These are phyloP conservation scores for Starmerella scarabaei DNA, from an alignment of 805 yeast species.

Conservation along the genomic window DNA sequence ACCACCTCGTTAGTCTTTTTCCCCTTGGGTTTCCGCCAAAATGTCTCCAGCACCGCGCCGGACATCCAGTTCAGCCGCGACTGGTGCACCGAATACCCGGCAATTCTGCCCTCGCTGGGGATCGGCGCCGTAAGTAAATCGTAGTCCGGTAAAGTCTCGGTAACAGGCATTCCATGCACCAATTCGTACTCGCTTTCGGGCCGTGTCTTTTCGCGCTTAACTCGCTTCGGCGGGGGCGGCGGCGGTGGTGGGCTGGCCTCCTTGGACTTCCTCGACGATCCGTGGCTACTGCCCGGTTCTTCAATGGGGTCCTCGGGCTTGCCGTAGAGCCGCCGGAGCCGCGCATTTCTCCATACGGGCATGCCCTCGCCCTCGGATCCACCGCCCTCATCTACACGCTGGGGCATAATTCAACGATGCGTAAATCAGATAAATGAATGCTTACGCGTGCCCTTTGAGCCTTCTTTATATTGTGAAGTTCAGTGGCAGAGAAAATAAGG, in stretches of 20 bases:
- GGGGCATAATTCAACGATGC: too few relatives aligned
- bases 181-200: conserved; percentile 22
- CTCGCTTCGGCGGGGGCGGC: conserved; percentile 19
- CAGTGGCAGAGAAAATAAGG: too few relatives aligned
- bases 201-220: conserved; percentile 20
- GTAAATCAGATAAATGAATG: too few relatives aligned
- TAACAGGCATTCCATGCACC: conserved; percentile 38
- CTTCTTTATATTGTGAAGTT: too few relatives aligned
- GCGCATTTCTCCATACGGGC: conserved; percentile 17
- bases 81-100: conserved; percentile 40
- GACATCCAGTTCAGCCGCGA: conserved; percentile 60
- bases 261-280: not conserved
- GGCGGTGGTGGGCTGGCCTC: conserved; percentile 6
- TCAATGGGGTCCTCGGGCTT: conserved; percentile 17
- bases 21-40: conserved; percentile 64
- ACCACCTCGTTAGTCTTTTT: conserved; percentile 35
- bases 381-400: too few relatives aligned
- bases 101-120: conserved; percentile 50
- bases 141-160: conserved; percentile 50
- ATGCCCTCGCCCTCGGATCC: too few relatives aligned
- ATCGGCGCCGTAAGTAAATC: conserved; percentile 51
- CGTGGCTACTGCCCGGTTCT: not conserved
- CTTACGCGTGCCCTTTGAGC: not conserved
- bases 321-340: conserved; percentile 17
- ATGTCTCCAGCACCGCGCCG: conserved; percentile 57